Conservation (phyloP, 805 yeast genomes). For the Candida qinlingensis region DNA sequence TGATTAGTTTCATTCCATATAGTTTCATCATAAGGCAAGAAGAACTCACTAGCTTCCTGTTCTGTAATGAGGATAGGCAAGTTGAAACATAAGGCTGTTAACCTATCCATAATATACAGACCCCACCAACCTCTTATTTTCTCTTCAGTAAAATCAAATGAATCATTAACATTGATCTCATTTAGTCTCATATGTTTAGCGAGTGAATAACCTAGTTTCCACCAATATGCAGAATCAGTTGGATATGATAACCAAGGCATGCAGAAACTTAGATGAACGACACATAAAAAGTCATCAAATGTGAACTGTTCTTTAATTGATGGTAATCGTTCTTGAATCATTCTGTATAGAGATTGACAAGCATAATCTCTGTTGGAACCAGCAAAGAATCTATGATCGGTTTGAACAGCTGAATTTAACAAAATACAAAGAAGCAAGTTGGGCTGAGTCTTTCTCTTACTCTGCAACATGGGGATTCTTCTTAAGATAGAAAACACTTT, state of each 20-base stretch:
- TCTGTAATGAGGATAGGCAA: constrained; percentile 29
- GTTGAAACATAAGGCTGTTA: constrained; percentile 33
- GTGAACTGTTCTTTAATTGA: constrained; percentile 3
- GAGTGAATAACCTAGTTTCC: constrained; percentile 18
- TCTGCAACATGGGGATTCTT: constrained; percentile 13
- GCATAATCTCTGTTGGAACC: constrained; percentile 20
- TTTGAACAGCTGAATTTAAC: constrained; percentile 17
- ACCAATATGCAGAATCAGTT: constrained; percentile 22
- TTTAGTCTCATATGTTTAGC: constrained; percentile 6
- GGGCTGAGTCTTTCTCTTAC: constrained; percentile 14
- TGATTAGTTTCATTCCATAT: constrained; percentile 26
- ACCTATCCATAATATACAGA: constrained; percentile 34
- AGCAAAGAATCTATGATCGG: constrained; percentile 19
- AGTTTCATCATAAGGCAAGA: constrained; percentile 30
- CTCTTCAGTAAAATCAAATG: constrained; percentile 30
- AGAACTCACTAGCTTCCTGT: constrained; percentile 25
- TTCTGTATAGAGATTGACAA: constrained; percentile 14
- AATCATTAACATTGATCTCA: constrained; percentile 13
- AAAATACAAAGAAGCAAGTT: constrained; percentile 16
- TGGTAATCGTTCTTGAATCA: constrained; percentile 16
- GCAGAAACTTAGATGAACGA: constrained; percentile 18
- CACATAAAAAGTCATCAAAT: constrained; percentile 20
- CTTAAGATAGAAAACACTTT: constrained; percentile 21
- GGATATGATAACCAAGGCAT: constrained; percentile 25
- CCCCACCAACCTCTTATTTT: constrained; percentile 38